Evolutionary conservation across 192 early-diverging fungal species (phyloP), one percentile per base, ranked within the genome.

Genomic region (Rhizophagus clarus): DNA sequence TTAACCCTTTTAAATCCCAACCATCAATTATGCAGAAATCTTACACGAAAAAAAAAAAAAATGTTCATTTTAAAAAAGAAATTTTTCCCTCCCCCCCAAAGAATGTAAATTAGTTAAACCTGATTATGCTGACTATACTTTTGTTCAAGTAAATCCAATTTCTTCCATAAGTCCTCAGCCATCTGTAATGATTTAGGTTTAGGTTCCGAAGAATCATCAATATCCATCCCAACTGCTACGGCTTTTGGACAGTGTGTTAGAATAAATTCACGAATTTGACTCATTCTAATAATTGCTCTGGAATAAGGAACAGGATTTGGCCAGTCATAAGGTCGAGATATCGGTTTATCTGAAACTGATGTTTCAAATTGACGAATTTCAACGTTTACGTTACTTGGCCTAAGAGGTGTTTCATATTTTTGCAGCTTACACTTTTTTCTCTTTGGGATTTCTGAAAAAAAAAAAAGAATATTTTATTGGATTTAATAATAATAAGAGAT

Each of bases 201-300:
- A 12, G 11, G 62, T 64, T 64, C 24, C 12, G n/a, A 28, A 1
- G 62, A 64, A 3, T 32, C 32, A 69, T 69, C 67, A 0, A 17
- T 32, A 69, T 42, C 40, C 40, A 17, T 69, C 22, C 32, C 32
- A 22, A 69, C 32, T 37, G 12, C 32, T 4, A 28, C 34, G 4
- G 67, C 67, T 22, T 29, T 34, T 1, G 67, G 67, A 69, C 67
- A 69, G 32, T 69, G 67, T 22, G 67, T 69, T 34, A 69, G n/a
- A 40, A 69, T 69, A 69, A 69, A 69, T 34, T 69, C 67, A 2
- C 67, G 67, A 22, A 69, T 69, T 40, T 69, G 67, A 37, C 31
- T 34, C 34, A 69, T 34, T 22, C 67, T 15, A 69, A 37, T 29
- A 20, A 69, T 17, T 15, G 67, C 67, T 20, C 67, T 34, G 22